phyloP scores from a whole-genome alignment of 1,139 yeast species.

The Suhomyces panamericanus region DNA sequence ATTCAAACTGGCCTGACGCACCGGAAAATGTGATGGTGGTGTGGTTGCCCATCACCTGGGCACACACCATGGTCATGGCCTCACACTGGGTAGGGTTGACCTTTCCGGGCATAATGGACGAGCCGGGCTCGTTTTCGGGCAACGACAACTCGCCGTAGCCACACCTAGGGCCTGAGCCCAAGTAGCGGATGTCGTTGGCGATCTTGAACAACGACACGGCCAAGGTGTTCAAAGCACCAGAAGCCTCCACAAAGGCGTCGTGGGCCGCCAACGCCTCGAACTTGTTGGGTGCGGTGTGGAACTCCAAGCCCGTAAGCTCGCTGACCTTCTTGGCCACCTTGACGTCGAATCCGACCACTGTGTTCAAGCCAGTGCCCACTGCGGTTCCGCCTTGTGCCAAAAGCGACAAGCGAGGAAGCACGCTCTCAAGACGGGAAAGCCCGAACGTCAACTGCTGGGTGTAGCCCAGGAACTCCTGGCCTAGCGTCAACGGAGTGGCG shows the following conservation, averaged over 20 bases:
- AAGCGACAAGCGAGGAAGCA: conserved; percentile 72
- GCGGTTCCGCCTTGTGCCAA: conserved; percentile 99
- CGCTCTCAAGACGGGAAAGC: conserved; percentile 75
- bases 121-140: conserved; percentile 99
- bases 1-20: conserved; percentile 97
- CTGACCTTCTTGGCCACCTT: conserved; percentile 80
- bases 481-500: conserved; percentile 96
- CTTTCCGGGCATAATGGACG: conserved; percentile 99
- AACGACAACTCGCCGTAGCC: conserved; percentile 94
- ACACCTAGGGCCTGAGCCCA: conserved; percentile 99
- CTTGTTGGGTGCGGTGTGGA: conserved; percentile 96
- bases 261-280: conserved; percentile 99
- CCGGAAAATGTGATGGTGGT: conserved; percentile 95
- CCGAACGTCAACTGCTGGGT: conserved; percentile 92
- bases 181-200: conserved; percentile 95
- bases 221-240: conserved; percentile 94
- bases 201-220: conserved; percentile 93
- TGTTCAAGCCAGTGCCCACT: conserved; percentile 97
- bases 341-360: conserved; percentile 83
- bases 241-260: conserved; percentile 95
- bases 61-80: conserved; percentile 97
- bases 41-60: conserved; percentile 97
- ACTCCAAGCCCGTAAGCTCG: conserved; percentile 80
- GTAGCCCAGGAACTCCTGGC: conserved; percentile 97
- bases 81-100: conserved; percentile 99